Percentiles rank a stretch among this genome's conserved stretches.
Conservation (phyloP, 345 rosid species). For the Psidium guajava region DNA sequence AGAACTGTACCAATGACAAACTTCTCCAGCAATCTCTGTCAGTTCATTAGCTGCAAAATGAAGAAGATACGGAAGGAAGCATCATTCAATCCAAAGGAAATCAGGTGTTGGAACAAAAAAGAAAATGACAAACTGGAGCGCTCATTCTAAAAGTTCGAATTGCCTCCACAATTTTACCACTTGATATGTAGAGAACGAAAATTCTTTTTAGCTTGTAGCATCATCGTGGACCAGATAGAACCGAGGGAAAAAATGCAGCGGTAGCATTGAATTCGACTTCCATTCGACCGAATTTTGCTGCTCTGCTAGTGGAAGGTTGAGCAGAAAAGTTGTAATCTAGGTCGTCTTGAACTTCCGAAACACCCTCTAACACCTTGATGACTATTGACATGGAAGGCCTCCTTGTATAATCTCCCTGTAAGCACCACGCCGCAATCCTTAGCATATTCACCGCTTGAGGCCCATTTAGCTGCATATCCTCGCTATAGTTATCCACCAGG, state of each 20-base stretch:
- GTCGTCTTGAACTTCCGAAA: background rate
- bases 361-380: slow-evolving; percentile 8
- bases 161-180: accelerated
- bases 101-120: background rate
- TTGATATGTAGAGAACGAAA: background rate
- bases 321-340: background rate
- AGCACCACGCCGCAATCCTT: slow-evolving; percentile 26
- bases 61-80: background rate
- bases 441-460: slow-evolving; percentile 4
- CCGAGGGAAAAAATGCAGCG: background rate
- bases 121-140: background rate
- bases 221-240: background rate
- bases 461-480: slow-evolving; percentile 13
- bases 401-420: slow-evolving; percentile 11
- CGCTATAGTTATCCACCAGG: slow-evolving; percentile 3
- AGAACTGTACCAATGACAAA: background rate
- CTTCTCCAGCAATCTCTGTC: background rate
- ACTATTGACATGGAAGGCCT: background rate
- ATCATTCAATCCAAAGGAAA: background rate
- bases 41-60: background rate
- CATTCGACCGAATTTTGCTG: background rate
- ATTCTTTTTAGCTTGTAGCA: background rate
- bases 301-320: background rate
- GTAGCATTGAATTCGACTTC: background rate
- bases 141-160: background rate